A percentile compares a stretch with the other conserved stretches of the same genome.
Evolutionary conservation across 495 filamentous ascomycete species (phyloP).

Genomic region (Venustampulla echinocandica): DNA sequence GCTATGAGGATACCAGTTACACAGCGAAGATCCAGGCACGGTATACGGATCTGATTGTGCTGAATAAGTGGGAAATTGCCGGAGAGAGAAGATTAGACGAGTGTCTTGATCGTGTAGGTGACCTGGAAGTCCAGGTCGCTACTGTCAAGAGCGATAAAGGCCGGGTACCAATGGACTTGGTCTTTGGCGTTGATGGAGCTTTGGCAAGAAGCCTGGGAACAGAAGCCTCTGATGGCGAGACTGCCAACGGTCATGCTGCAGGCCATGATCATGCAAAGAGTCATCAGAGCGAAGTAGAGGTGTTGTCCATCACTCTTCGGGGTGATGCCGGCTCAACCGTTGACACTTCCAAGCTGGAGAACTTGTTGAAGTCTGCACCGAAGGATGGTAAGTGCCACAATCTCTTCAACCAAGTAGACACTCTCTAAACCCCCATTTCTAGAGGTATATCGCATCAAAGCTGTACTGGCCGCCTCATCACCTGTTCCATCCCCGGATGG

Average conservation of each 20-base stretch:
- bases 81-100: slow-evolving; percentile 69
- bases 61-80: slow-evolving; percentile 89
- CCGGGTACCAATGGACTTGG: slow-evolving; percentile 60
- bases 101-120: slow-evolving; percentile 73
- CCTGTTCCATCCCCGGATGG: slow-evolving; percentile 54
- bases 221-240: slow-evolving; percentile 14
- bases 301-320: slow-evolving; percentile 64
- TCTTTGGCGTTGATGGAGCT: slow-evolving; percentile 82
- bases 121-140: slow-evolving; percentile 72
- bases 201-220: slow-evolving; percentile 51
- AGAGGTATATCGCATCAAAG: slow-evolving; percentile 95
- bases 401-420: too few species aligned
- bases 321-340: slow-evolving; percentile 34
- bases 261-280: slow-evolving; percentile 33
- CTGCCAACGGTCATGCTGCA: slow-evolving; percentile 28
- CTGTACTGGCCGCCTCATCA: slow-evolving; percentile 54
- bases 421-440: too few species aligned
- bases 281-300: slow-evolving; percentile 85
- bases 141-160: slow-evolving; percentile 76
- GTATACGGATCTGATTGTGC: slow-evolving; percentile 88
- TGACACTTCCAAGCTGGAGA: slow-evolving; percentile 55
- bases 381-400: too few species aligned
- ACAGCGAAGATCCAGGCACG: slow-evolving; percentile 78
- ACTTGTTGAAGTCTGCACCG: slow-evolving; percentile 58
- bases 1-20: slow-evolving; percentile 85